Percentiles rank a stretch among this genome's conserved stretches.
Conservation (phyloP, 1,284 basidiomycete genomes). For the Serendipita sp. region DNA sequence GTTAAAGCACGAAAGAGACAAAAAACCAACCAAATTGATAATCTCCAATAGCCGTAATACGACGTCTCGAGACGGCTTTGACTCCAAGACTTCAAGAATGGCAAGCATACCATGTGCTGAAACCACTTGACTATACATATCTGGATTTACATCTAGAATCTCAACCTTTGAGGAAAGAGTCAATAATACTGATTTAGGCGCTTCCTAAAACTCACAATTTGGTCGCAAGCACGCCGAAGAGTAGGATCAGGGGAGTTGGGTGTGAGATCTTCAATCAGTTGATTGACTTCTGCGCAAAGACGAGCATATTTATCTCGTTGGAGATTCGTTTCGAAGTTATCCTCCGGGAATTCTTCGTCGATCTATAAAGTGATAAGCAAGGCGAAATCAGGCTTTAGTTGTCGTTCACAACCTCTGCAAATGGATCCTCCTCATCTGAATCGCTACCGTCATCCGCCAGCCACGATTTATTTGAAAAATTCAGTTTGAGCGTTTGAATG, state of each 20-base stretch:
- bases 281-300: constrained; percentile 63
- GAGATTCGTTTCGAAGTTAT: constrained; percentile 78
- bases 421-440: constrained; percentile 83
- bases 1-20: background rate
- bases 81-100: constrained; percentile 83
- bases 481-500: constrained; percentile 63
- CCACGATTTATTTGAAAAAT: constrained; percentile 79
- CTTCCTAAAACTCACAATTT: constrained; percentile 45
- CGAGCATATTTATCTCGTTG: constrained; percentile 84
- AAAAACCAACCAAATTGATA: constrained; percentile 61
- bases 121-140: constrained; percentile 80
- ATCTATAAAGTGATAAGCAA: constrained; percentile 34
- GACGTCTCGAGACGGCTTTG: constrained; percentile 65
- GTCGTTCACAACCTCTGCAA: constrained; percentile 58
- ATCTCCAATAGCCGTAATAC: constrained; percentile 75
- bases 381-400: constrained; percentile 8
- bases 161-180: constrained; percentile 35
- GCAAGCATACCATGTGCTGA: constrained; percentile 89
- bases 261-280: constrained; percentile 74
- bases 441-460: constrained; percentile 67
- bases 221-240: constrained; percentile 71
- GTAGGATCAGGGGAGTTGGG: constrained; percentile 69
- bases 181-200: constrained; percentile 5
- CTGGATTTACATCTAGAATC: constrained; percentile 71
- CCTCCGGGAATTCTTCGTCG: constrained; percentile 79